A percentile compares a stretch with the other conserved stretches of the same genome.
Conservation (phyloP, 805 yeast genomes). For the Candida krabiensis region DNA sequence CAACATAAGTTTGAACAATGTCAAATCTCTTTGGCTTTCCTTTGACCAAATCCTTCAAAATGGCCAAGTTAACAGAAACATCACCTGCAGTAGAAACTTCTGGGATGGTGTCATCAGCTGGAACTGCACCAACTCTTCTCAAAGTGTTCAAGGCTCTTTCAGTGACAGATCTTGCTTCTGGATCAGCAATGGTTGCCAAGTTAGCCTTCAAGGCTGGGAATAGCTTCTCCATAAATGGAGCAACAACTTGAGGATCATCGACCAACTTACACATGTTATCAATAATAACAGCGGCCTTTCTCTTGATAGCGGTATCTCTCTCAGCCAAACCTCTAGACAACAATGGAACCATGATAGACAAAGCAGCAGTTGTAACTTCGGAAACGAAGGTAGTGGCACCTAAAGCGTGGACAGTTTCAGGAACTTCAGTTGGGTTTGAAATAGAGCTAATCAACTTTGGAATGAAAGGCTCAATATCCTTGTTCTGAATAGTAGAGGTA, state of each 20-base stretch:
- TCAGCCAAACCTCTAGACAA: conserved; percentile 99
- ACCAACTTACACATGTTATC: conserved; percentile 99
- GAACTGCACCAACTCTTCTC: conserved; percentile 98
- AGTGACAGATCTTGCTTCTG: conserved; percentile 99
- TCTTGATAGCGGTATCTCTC: conserved; percentile 99
- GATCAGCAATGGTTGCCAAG: conserved; percentile 97
- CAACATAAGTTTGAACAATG: conserved; percentile 75
- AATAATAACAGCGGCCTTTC: conserved; percentile 99
- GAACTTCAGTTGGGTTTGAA: conserved; percentile 94
- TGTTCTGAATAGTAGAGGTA: conserved; percentile 97
- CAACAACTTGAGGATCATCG: conserved; percentile 99
- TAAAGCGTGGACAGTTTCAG: conserved; percentile 97
- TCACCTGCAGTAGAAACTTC: conserved; percentile 99
- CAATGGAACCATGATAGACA: conserved; percentile 98
- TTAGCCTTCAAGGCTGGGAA: conserved; percentile 95
- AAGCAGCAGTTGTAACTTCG: conserved; percentile 99
- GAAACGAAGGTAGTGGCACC: conserved; percentile 99
- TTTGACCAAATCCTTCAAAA: conserved; percentile 71
- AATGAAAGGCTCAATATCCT: conserved; percentile 99
- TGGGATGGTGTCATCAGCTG: conserved; percentile 86
- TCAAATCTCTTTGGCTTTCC: conserved; percentile 76
- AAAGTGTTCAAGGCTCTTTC: conserved; percentile 95
- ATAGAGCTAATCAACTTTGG: conserved; percentile 97
- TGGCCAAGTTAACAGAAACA: conserved; percentile 78
- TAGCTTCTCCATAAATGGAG: conserved; percentile 95